Evolutionary conservation across 176 grass and related monocot species (phyloP).

Genomic region (Pharus latifolius): DNA sequence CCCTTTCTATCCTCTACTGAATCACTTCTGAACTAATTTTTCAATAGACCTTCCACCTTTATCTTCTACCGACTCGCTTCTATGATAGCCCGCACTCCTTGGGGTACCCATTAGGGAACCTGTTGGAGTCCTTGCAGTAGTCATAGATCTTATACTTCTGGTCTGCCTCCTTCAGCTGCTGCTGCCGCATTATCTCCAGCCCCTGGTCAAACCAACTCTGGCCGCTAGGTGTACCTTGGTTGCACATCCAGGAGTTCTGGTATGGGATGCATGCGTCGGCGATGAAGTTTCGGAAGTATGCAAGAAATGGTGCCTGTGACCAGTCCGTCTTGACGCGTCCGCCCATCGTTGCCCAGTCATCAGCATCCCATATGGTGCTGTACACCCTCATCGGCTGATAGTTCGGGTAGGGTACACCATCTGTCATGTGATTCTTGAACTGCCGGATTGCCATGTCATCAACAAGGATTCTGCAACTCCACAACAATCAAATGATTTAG

Average conservation of each 20-base stretch:
- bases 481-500: conserved; percentile 1
- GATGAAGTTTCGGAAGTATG: conserved; percentile 54
- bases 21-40: conserved; percentile 23
- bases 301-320: conserved; percentile 44
- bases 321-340: conserved; percentile 55
- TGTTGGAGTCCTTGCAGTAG: conserved; percentile 44
- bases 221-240: not conserved
- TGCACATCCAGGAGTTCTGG: conserved; percentile 7
- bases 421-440: conserved; percentile 35
- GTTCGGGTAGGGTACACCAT: conserved; percentile 23
- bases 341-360: conserved; percentile 62
- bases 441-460: conserved; percentile 42
- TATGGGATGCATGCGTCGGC: conserved; percentile 7
- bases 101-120: conserved; percentile 23
- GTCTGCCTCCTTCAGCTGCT: conserved; percentile 29
- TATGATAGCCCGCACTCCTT: conserved; percentile 27
- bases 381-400: conserved; percentile 55
- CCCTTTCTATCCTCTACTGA: not conserved
- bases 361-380: conserved; percentile 47
- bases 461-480: conserved; percentile 53
- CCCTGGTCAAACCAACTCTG: conserved; percentile 28
- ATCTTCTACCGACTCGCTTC: conserved; percentile 9
- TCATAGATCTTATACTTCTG: conserved; percentile 47
- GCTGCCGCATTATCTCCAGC: conserved; percentile 5
- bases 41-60: conserved; percentile 2